Evolutionary conservation across 331 rosid species (phyloP).

Genomic region (Pyrus hybrid): DNA sequence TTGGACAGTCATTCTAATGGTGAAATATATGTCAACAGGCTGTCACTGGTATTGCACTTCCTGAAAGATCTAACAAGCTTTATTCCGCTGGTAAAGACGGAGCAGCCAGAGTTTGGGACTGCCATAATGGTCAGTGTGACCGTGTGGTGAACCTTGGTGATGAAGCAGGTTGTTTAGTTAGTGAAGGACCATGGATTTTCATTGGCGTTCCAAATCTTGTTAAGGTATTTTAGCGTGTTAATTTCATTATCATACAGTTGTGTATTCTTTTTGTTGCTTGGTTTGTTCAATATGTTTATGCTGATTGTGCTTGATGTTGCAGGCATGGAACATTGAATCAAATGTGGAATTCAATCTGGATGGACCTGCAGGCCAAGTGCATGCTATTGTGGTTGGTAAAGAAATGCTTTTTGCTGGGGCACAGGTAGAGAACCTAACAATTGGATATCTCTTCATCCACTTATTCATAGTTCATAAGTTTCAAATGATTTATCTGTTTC

Average conservation of each 20-base stretch:
- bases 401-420: conserved; percentile 28
- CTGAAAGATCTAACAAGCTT: conserved; percentile 26
- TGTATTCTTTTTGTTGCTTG: too few species aligned
- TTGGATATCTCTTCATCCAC: neutral
- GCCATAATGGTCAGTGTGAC: conserved; percentile 29
- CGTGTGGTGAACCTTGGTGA: conserved; percentile 10
- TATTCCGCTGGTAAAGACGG: conserved; percentile 35
- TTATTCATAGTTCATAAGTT: neutral
- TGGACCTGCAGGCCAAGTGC: conserved; percentile 34
- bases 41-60: conserved; percentile 39
- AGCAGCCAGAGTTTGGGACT: conserved; percentile 32
- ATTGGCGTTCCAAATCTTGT: conserved; percentile 26
- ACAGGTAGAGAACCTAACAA: conserved; percentile 14
- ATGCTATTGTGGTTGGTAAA: conserved; percentile 23
- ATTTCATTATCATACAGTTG: neutral
- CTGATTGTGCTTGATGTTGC: conserved; percentile 6
- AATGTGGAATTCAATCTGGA: conserved; percentile 14
- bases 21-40: conserved; percentile 12
- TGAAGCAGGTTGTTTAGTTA: conserved; percentile 28
- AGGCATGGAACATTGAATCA: conserved; percentile 39
- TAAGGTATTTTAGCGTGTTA: conserved; percentile 11
- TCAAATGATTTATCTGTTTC: neutral
- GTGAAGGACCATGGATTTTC: conserved; percentile 38
- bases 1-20: neutral
- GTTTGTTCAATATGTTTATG: neutral